Conservation (phyloP, 2,329 filamentous ascomycete genomes). For the Diaporthe nobilis region DNA sequence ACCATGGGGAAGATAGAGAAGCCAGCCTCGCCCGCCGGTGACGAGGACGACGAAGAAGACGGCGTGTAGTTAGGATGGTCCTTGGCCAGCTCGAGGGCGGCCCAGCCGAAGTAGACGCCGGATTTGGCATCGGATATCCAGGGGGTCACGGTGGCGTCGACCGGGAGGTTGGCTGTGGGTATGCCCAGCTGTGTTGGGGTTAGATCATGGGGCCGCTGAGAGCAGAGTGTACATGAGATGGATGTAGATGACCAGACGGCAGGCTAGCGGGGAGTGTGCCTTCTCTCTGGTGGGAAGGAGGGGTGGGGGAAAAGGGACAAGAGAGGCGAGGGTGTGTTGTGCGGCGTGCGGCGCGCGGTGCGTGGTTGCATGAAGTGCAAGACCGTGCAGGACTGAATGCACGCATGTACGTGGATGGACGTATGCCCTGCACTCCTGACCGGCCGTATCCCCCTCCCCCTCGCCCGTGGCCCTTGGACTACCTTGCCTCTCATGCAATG, state of each 20-base stretch:
- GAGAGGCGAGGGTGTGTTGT: conserved; percentile 29
- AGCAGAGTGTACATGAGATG: conserved; percentile 7
- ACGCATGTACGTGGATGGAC: conserved; percentile 5
- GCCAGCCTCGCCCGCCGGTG: conserved; percentile 40
- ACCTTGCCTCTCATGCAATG: conserved; percentile 33
- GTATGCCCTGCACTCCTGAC: conserved; percentile 25
- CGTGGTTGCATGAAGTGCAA: conserved; percentile 27
- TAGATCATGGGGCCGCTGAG: conserved; percentile 30
- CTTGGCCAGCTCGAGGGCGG: conserved; percentile 74
- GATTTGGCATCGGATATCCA: conserved; percentile 77
- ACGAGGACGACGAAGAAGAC: not conserved
- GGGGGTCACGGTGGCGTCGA: conserved; percentile 71
- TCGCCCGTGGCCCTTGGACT: not conserved
- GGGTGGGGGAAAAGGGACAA: not conserved
- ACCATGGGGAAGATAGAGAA: conserved; percentile 82
- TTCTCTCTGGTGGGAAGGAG: not conserved
- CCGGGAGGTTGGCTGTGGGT: conserved; percentile 92
- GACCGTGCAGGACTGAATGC: conserved; percentile 15
- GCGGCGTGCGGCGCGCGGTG: conserved; percentile 26
- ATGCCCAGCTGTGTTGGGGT: conserved; percentile 81
- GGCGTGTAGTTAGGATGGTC: conserved; percentile 59
- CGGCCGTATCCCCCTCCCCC: conserved; percentile 14
- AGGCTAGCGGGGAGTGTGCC: not conserved
- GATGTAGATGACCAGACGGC: conserved; percentile 14
- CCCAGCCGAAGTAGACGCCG: conserved; percentile 96